These are phyloP conservation scores for Lactarius tabidus DNA, from an alignment of 768 basidiomycete genomes.

Conservation along the genomic window DNA sequence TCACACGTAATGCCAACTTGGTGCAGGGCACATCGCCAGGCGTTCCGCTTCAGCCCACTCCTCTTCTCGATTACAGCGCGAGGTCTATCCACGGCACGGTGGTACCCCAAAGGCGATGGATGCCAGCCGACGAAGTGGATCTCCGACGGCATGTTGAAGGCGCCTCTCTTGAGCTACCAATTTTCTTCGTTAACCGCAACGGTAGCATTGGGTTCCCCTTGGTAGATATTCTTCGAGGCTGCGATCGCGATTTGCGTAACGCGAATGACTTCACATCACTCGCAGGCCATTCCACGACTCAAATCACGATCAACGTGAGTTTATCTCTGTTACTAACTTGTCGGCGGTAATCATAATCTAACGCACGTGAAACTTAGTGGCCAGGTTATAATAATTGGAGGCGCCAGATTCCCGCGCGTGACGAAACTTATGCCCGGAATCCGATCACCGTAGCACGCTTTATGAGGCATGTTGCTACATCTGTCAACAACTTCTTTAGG, in stretches of 20 bases:
- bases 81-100: conserved; percentile 2
- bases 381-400: neutral
- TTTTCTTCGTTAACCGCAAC: no score
- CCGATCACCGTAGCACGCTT: conserved; percentile 10
- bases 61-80: no score
- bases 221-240: neutral
- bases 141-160: neutral
- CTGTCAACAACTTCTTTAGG: conserved; percentile 9
- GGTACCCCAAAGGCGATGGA: conserved; percentile 14
- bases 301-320: neutral
- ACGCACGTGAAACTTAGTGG: conserved; percentile 4
- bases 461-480: conserved; percentile 4
- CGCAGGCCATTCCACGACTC: no score
- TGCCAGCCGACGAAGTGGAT: conserved; percentile 7
- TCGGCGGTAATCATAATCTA: neutral
- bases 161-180: conserved; percentile 3
- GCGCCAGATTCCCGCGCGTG: conserved; percentile 9
- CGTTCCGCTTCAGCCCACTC: no score
- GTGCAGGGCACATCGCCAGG: no score
- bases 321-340: neutral
- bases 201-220: conserved; percentile 1
- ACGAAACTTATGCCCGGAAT: neutral
- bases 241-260: no score
- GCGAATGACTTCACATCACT: no score
- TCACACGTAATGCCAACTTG: neutral